Base-by-base conservation (phyloP, 495 filamentous ascomycete genomes). In the Penicillium canariense region DNA sequence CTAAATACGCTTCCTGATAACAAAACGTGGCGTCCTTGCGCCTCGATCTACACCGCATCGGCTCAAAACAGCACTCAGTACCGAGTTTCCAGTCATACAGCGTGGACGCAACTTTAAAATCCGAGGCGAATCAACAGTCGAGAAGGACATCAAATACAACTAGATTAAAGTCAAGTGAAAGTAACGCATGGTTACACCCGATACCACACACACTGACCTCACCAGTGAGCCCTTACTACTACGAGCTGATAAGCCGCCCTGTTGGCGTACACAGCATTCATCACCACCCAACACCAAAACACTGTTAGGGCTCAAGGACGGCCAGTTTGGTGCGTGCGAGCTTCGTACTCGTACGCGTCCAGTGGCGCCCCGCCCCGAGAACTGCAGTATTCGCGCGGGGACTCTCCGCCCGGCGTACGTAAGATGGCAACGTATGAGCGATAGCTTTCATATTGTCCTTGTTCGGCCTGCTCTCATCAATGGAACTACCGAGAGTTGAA, bases 311-410 rank as follows among this genome's bases (percentile, higher is more conserved):
- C 44, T 48, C 31, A 50, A 20, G 53, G 20, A 1, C 1, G 18
- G 25, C 23, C 22, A 22, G 11, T 46, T 18, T 55, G 52, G 50
- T 43, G 42, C 56, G 59, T 56, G 45, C 60, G 20, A 44, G 46
- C 23, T 14, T 67, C 64, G 64, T 67, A 67, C 59, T 67, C 64
- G 62, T 65, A 65, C 52, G 58, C 58, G 54, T 60, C 50, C 53
- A 52, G 22, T 38, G 47, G 59, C 64, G 64, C 61, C 64, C 64
- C 61, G 58, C 63, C 54, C 63, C 61, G 43, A 40, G 35, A 44
- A 59, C 30, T 17, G 25, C 52, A n/a, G n/a, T n/a, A 56, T 58
- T 48, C 44, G 47, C 62, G 36, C 34, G 50, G 49, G 56, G 48
- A 50, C 56, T 52, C 44, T 61, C 62, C 58, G 61, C 55, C 39